A percentile compares a stretch with the other conserved stretches of the same genome.
phyloP scores from a whole-genome alignment of 768 basidiomycete genomes.

The Udeniomyces megalosporus region DNA sequence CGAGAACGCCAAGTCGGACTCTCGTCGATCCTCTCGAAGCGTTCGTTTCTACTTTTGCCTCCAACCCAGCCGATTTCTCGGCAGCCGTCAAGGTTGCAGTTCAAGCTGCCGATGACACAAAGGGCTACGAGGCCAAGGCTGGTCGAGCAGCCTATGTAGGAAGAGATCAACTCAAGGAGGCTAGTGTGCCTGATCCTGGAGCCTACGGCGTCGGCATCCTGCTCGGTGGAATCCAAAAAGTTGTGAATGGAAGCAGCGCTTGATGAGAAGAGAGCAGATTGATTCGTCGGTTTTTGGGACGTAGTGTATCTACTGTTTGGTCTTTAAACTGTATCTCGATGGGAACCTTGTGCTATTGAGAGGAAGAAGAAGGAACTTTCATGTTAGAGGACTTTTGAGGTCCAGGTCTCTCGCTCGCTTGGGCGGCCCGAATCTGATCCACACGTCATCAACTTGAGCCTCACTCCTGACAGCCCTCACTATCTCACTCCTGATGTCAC shows the following conservation, averaged over 20 bases:
- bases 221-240: slow-evolving; percentile 8
- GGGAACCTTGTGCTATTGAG: no score
- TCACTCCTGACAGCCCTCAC: no score
- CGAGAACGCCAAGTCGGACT: slow-evolving; percentile 75
- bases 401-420: no score
- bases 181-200: slow-evolving; percentile 66
- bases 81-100: slow-evolving; percentile 46
- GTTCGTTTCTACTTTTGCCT: slow-evolving; percentile 42
- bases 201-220: slow-evolving; percentile 57
- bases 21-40: slow-evolving; percentile 80
- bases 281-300: no score
- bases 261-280: neutral
- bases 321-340: no score
- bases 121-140: slow-evolving; percentile 61
- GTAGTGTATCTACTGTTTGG: no score
- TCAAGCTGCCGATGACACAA: slow-evolving; percentile 57
- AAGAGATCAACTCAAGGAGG: slow-evolving; percentile 36
- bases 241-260: neutral
- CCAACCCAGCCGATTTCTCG: slow-evolving; percentile 31
- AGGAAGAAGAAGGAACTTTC: no score
- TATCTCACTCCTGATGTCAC: no score
- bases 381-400: no score
- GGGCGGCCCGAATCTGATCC: no score
- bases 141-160: slow-evolving; percentile 65
- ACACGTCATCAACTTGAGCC: no score